Percentiles rank a stretch among this genome's conserved stretches.
Evolutionary conservation across 257 asterid species (phyloP).

Genomic region (Hygrophila difformis): DNA sequence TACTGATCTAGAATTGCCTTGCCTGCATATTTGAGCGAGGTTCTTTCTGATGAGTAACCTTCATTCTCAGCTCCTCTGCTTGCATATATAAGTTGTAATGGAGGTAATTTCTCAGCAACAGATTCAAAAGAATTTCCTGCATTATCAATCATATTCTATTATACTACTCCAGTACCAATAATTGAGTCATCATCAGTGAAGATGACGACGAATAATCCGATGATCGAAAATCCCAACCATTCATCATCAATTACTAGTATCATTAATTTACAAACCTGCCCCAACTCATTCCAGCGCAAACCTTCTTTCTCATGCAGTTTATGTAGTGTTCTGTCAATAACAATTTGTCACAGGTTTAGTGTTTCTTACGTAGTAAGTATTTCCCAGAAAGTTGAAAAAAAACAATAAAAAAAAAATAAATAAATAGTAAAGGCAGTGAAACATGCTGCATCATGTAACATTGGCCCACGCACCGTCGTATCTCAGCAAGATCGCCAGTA

Average conservation of each 20-base stretch:
- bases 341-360: conserved; percentile 2
- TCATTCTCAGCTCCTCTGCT: conserved; percentile 79
- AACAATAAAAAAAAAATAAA: conserved; percentile 1
- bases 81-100: conserved; percentile 74
- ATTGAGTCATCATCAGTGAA: conserved; percentile 14
- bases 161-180: too few species aligned
- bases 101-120: conserved; percentile 68
- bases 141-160: conserved; percentile 18
- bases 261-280: conserved; percentile 94
- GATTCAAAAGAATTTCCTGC: conserved; percentile 75
- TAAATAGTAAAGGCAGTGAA: background rate
- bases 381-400: too few species aligned
- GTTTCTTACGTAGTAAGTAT: too few species aligned
- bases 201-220: conserved; percentile 7
- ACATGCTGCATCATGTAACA: conserved; percentile 6
- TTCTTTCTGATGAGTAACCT: conserved; percentile 74
- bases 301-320: conserved; percentile 89
- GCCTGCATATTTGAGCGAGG: conserved; percentile 83
- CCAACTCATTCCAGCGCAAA: conserved; percentile 90
- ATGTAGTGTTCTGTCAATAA: conserved; percentile 61
- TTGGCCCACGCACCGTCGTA: conserved; percentile 48
- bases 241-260: too few species aligned
- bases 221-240: background rate
- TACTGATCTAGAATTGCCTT: too few species aligned
- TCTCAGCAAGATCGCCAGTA: conserved; percentile 69